phyloP scores from a whole-genome alignment of 2,329 filamentous ascomycete genomes.

The Colletotrichum falcatum region DNA sequence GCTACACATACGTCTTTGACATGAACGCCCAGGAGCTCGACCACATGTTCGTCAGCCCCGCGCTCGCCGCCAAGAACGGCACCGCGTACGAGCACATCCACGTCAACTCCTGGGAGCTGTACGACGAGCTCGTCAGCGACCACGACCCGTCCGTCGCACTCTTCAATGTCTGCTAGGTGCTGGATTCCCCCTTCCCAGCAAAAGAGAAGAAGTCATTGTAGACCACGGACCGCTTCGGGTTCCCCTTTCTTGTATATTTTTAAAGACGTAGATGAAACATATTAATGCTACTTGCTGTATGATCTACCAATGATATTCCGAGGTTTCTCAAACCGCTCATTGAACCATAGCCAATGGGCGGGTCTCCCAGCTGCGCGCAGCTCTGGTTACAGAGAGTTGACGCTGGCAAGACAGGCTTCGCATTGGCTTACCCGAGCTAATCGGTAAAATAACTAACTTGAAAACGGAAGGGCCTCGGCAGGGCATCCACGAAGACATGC shows the following conservation, averaged over 20 bases:
- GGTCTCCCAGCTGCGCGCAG: background rate
- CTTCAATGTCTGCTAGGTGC: slow-evolving; percentile 65
- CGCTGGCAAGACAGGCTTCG: background rate
- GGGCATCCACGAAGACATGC: background rate
- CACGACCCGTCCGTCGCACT: slow-evolving; percentile 76
- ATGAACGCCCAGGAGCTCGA: slow-evolving; percentile 78
- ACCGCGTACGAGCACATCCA: slow-evolving; percentile 75
- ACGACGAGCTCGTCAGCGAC: slow-evolving; percentile 69
- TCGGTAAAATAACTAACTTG: background rate
- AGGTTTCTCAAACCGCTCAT: too few species aligned
- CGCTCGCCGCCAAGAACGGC: slow-evolving; percentile 53
- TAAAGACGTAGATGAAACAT: background rate
- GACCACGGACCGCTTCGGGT: too few species aligned
- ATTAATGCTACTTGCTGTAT: slow-evolving; percentile 4
- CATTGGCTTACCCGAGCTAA: background rate
- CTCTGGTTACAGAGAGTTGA: background rate
- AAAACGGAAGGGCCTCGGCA: background rate
- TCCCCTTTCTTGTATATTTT: background rate
- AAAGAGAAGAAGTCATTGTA: background rate
- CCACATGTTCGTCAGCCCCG: slow-evolving; percentile 74
- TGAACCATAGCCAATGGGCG: background rate
- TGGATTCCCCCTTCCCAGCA: too few species aligned
- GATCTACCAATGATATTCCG: background rate
- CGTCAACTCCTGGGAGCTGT: slow-evolving; percentile 75
- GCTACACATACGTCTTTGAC: slow-evolving; percentile 79